Conservation (phyloP, 2,329 filamentous ascomycete genomes). For the Botryotinia globosa region DNA sequence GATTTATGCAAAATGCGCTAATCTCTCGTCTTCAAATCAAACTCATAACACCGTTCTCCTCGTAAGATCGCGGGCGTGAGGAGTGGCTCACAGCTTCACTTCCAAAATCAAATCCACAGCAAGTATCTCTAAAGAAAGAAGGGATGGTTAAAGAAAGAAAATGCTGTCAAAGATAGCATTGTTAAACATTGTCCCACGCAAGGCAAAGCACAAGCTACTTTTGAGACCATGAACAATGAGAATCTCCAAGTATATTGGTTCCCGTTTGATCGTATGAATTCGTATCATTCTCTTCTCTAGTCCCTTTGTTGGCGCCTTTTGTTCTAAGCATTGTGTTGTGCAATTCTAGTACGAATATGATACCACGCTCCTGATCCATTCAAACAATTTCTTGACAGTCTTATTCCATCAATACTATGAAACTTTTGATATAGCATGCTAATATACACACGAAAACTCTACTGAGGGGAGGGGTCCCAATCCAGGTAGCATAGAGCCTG, state of each 20-base stretch:
- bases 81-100: too few relatives aligned
- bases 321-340: not conserved
- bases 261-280: not conserved
- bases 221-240: too few relatives aligned
- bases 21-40: not conserved
- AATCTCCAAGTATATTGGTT: not conserved
- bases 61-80: too few relatives aligned
- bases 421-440: not conserved
- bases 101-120: too few relatives aligned
- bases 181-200: too few relatives aligned
- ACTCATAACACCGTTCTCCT: too few relatives aligned
- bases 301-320: not conserved
- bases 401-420: not conserved
- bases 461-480: rapidly evolving
- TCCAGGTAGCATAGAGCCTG: not conserved
- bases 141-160: too few relatives aligned
- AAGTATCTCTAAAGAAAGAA: too few relatives aligned
- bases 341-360: not conserved
- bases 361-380: not conserved
- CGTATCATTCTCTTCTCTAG: not conserved
- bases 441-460: not conserved
- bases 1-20: not conserved
- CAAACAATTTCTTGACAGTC: not conserved
- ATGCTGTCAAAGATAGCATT: too few relatives aligned
- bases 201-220: too few relatives aligned